A percentile compares a stretch with the other conserved stretches of the same genome.
phyloP scores from a whole-genome alignment of 2,329 filamentous ascomycete species.

The Talaromyces sp. region DNA sequence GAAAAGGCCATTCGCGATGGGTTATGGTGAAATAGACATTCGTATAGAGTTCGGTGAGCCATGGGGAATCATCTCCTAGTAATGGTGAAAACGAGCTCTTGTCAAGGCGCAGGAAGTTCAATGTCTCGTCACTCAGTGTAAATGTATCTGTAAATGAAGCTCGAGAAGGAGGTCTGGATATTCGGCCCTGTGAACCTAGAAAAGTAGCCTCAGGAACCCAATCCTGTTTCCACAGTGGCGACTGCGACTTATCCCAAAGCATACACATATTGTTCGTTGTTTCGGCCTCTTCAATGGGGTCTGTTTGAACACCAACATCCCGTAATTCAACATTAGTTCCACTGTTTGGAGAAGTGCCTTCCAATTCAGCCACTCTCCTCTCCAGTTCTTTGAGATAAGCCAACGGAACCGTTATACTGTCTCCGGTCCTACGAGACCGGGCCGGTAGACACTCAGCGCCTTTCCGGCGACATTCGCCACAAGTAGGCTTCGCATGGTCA shows the following conservation, averaged over 20 bases:
- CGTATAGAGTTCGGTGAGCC: slow-evolving; percentile 29
- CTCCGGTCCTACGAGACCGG: slow-evolving; percentile 26
- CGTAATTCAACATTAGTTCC: slow-evolving; percentile 8
- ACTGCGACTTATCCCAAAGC: background rate
- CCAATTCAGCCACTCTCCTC: slow-evolving; percentile 25
- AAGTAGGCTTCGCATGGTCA: slow-evolving; percentile 32
- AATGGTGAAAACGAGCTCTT: slow-evolving; percentile 10
- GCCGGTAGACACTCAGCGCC: slow-evolving; percentile 31
- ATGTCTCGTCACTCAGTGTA: slow-evolving; percentile 10
- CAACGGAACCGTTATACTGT: slow-evolving; percentile 28
- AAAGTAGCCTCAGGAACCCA: background rate
- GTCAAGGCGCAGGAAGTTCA: slow-evolving; percentile 22
- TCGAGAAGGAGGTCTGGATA: slow-evolving; percentile 1
- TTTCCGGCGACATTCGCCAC: slow-evolving; percentile 32
- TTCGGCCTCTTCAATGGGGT: slow-evolving; percentile 7
- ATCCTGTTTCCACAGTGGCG: background rate
- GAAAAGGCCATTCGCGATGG: slow-evolving; percentile 32
- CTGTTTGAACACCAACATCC: slow-evolving; percentile 29
- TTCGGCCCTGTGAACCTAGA: background rate
- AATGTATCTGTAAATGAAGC: slow-evolving; percentile 12
- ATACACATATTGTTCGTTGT: background rate
- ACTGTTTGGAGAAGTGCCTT: background rate
- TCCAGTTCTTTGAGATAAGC: slow-evolving; percentile 30
- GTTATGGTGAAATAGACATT: slow-evolving; percentile 31
- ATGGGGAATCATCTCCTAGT: slow-evolving; percentile 15